Percentiles rank a stretch among this genome's conserved stretches.
Conservation (phyloP, 2,329 filamentous ascomycete genomes). For the Colletotrichum sp. region DNA sequence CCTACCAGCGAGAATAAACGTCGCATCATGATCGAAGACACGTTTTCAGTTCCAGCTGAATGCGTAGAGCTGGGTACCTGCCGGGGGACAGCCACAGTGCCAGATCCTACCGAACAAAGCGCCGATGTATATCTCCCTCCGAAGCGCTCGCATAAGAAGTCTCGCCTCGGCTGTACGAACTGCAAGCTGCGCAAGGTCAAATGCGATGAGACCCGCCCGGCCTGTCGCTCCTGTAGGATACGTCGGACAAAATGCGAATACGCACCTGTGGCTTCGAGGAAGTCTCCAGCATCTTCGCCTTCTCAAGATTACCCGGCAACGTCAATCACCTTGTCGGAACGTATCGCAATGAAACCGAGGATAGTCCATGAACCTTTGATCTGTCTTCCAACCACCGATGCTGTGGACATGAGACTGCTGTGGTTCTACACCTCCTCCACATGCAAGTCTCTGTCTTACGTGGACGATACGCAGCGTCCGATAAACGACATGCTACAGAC, state of each 20-base stretch:
- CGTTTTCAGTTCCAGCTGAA: background rate
- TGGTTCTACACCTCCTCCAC: background rate
- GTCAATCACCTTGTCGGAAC: background rate
- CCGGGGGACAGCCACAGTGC: background rate
- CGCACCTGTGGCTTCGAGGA: background rate
- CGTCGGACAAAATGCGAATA: background rate
- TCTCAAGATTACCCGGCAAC: background rate
- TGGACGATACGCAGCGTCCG: background rate
- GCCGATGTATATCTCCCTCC: background rate
- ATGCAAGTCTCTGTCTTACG: background rate
- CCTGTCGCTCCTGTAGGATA: conserved; percentile 2
- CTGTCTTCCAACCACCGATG: background rate
- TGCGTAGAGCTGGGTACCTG: background rate
- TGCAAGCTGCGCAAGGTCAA: conserved; percentile 30
- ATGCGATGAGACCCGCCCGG: conserved; percentile 30
- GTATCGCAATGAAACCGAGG: background rate
- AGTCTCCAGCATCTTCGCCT: background rate
- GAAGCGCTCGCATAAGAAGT: background rate
- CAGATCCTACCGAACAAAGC: background rate
- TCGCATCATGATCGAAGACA: background rate
- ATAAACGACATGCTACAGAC: background rate
- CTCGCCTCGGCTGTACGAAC: background rate
- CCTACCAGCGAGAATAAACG: background rate
- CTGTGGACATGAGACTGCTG: background rate
- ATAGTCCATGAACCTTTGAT: background rate